Percentiles rank a stretch among this genome's conserved stretches.
Conservation (phyloP, 75 land plant species). For the Chamaecyparis obtusa region DNA sequence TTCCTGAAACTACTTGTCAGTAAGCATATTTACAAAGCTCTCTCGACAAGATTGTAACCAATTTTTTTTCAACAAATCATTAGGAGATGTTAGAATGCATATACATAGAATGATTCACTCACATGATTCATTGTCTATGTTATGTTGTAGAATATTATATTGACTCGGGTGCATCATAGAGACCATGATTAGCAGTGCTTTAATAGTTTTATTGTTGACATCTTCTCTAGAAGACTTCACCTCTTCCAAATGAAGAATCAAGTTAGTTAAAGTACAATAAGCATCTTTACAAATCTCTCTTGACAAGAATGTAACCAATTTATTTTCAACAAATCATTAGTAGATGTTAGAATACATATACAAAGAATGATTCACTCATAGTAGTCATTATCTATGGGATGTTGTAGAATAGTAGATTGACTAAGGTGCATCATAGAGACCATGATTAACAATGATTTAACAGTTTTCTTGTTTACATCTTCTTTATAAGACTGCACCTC, state of each 20-base stretch:
- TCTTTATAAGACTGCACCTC: slow-evolving; percentile 61
- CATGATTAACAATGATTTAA: slow-evolving; percentile 60
- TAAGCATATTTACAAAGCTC: slow-evolving; percentile 86
- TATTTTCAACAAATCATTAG: slow-evolving; percentile 65
- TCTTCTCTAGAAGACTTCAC: slow-evolving; percentile 58
- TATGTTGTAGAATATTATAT: slow-evolving; percentile 67
- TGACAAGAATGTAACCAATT: slow-evolving; percentile 79
- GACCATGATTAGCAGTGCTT: slow-evolving; percentile 67
- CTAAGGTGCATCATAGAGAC: slow-evolving; percentile 84
- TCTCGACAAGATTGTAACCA: slow-evolving; percentile 77
- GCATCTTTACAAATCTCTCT: slow-evolving; percentile 84
- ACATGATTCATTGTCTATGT: slow-evolving; percentile 83
- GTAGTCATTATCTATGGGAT: slow-evolving; percentile 89
- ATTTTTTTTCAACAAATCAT: slow-evolving; percentile 63
- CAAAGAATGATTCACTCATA: slow-evolving; percentile 77
- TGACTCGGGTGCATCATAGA: slow-evolving; percentile 81
- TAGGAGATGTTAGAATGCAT: slow-evolving; percentile 64
- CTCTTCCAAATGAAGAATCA: slow-evolving; percentile 73
- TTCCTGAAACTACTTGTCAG: slow-evolving; percentile 76
- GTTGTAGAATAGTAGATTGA: slow-evolving; percentile 63
- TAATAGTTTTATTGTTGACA: slow-evolving; percentile 60
- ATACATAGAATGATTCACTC: slow-evolving; percentile 83
- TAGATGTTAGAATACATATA: slow-evolving; percentile 64
- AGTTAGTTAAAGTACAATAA: slow-evolving; percentile 82
- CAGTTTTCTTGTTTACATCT: slow-evolving; percentile 64